Base-by-base conservation (phyloP, 331 rosid species). In the Dryas integrifolia region DNA sequence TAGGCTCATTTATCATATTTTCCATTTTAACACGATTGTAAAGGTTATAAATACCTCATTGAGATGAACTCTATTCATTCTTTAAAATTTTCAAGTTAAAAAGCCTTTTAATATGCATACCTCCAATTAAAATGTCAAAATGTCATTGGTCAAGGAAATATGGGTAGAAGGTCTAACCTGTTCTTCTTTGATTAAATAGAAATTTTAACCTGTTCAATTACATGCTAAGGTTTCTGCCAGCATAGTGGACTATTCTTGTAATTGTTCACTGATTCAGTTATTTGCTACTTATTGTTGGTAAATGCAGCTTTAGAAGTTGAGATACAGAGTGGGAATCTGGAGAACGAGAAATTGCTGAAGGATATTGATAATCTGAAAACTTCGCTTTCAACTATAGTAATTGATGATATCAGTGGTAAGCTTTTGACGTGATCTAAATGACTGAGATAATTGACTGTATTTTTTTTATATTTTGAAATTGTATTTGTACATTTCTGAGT, bases 221-320 rank as follows among this genome's bases (percentile, higher is more conserved):
- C 12, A 24, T 18, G 3, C 46, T 40, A 15, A 12, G 51, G 15
- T 65, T 47, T 66, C 12, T 65, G 1, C 13, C 51, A 0, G 53
- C 16, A 47, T 21, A 57, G 52, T 62, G 30, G 44, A 13, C 2
- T 5, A 9, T 56, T 71, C 16, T 41, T 46, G 14, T 67, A 45
- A 77, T 58, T 44, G 35, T 24, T 68, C 2, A 55, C 59, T 72
- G 0, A 51, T 15, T 75, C 58, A 26, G 16, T 78, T 35, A 73
- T 55, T 69, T 73, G n/a, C 12, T 57, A 68, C 58, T 69, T 72
- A 38, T 44, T 16, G 47, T 69, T 64, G 60, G 46, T n/a, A 62
- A 65, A 46, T 88, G 86, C 96, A 89, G 90, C 80, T 76, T 77
- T 89, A 73, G 87, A 87, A 73, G 77, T 58, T n/a, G 87, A 82